These are phyloP conservation scores for Neotropicomus parvogracilis DNA, from an alignment of 1,284 basidiomycete species.

Conservation along the genomic window DNA sequence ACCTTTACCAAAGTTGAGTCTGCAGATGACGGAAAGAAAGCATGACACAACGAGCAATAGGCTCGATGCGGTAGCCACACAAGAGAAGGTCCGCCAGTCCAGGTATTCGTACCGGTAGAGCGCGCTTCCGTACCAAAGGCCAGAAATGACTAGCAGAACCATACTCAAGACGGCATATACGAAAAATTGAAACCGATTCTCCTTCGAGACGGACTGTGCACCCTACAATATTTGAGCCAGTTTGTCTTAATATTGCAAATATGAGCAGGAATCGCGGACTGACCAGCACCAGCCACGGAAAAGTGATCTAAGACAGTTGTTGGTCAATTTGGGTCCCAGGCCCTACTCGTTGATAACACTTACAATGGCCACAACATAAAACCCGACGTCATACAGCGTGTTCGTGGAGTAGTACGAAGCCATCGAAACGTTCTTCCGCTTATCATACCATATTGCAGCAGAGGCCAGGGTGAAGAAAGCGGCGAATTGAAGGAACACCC, in stretches of 20 bases:
- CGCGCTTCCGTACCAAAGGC: conserved; percentile 42
- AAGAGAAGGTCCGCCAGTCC: conserved; percentile 50
- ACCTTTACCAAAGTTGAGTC: conserved; percentile 50
- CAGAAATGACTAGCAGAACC: conserved; percentile 40
- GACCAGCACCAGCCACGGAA: conserved; percentile 49
- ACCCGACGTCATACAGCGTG: conserved; percentile 40
- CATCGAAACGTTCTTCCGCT: conserved; percentile 39
- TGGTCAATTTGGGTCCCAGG: background rate
- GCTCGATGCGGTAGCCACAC: conserved; percentile 41
- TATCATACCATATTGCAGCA: conserved; percentile 50
- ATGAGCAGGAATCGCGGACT: conserved; percentile 10
- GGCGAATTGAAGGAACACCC: conserved; percentile 48
- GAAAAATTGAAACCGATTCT: conserved; percentile 41
- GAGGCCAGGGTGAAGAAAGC: conserved; percentile 50
- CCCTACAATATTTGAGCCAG: conserved; percentile 35
- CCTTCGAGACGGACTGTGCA: conserved; percentile 46
- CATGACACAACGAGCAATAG: conserved; percentile 38
- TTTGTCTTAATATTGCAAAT: conserved; percentile 3
- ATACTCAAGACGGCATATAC: conserved; percentile 43
- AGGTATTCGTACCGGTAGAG: conserved; percentile 48
- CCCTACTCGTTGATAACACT: conserved; percentile 21
- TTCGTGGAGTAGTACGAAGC: conserved; percentile 32
- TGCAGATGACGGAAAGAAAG: conserved; percentile 43
- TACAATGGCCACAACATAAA: conserved; percentile 42
- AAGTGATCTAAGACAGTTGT: conserved; percentile 34